phyloP scores from a whole-genome alignment of 371 early-diverging fungal genomes.

The Mucor indicus region DNA sequence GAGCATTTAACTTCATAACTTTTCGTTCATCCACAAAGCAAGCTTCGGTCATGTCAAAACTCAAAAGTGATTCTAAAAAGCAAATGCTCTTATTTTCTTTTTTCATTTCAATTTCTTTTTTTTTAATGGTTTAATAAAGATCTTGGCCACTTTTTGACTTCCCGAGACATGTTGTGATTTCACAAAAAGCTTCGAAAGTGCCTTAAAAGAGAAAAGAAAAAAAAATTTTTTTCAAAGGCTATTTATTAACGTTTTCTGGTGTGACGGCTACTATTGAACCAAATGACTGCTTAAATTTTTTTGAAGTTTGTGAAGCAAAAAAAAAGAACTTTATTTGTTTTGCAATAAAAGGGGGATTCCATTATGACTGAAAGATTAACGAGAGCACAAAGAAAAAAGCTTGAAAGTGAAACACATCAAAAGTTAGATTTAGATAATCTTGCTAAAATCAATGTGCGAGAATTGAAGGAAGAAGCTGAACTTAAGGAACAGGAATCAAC shows the following conservation, averaged over 20 bases:
- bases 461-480: neutral
- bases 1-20: no score
- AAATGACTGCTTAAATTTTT: constrained; percentile 9
- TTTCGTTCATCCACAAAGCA: no score
- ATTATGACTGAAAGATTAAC: constrained; percentile 21
- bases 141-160: constrained; percentile 32
- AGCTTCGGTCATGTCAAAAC: no score
- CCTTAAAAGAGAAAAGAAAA: constrained; percentile 20
- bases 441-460: neutral
- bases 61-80: no score
- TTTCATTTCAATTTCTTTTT: constrained; percentile 15
- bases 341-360: neutral
- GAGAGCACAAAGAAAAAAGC: constrained; percentile 14
- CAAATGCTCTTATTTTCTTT: no score
- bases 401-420: constrained; percentile 12
- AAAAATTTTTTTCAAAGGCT: constrained; percentile 2
- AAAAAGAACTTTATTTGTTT: neutral
- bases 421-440: constrained; percentile 13
- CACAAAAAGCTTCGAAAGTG: constrained; percentile 33
- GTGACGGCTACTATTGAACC: neutral
- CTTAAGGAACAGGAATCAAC: neutral
- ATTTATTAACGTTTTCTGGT: no score
- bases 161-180: constrained; percentile 24
- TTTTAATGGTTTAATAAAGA: constrained; percentile 5
- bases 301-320: constrained; percentile 1